Evolutionary conservation across 768 basidiomycete genomes (phyloP), one percentile per base, ranked within the genome.

Genomic region (Xanthoconium purpureum): DNA sequence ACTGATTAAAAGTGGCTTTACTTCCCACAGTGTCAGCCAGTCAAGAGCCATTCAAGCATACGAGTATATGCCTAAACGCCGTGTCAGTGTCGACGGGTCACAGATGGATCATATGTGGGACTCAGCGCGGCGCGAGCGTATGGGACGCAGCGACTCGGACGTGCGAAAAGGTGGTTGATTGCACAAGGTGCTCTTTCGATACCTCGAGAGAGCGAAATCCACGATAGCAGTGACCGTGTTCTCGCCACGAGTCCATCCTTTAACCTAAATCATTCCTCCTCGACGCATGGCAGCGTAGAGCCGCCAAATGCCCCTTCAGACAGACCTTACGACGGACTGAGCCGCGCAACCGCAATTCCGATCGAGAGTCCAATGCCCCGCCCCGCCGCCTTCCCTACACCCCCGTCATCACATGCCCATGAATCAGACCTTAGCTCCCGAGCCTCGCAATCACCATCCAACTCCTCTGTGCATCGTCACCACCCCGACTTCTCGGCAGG

Each of bases 141-240:
- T n/a, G n/a, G n/a, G n/a, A n/a, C n/a, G n/a, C n/a, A n/a, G n/a
- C n/a, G n/a, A n/a, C n/a, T n/a, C n/a, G n/a, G n/a, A n/a, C n/a
- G n/a, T n/a, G n/a, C n/a, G n/a, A n/a, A n/a, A n/a, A n/a, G n/a
- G n/a, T n/a, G n/a, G n/a, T n/a, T n/a, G n/a, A n/a, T 91, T 20
- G 75, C 79, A 1, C 84, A 85, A 71, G 87, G 88, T 40, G 89
- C 69, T 20, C 53, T 61, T 50, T 42, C 55, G 9, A 60, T 63
- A 43, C 47, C 52, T 13, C 20, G 36, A 35, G 56, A 55, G 37
- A 30, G 11, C 28, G 52, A 50, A 29, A 24, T 2, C 6, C 37
- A 20, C 10, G 37, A 43, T 32, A 20, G 35, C 7, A 33, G 12
- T 8, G 35, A 57, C 3, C 55, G 1, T 37, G 24, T 44, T n/a